Percentiles rank a stretch among this genome's conserved stretches.
phyloP scores from a whole-genome alignment of 2,329 filamentous ascomycete genomes.

The Alternaria triticimaculans region DNA sequence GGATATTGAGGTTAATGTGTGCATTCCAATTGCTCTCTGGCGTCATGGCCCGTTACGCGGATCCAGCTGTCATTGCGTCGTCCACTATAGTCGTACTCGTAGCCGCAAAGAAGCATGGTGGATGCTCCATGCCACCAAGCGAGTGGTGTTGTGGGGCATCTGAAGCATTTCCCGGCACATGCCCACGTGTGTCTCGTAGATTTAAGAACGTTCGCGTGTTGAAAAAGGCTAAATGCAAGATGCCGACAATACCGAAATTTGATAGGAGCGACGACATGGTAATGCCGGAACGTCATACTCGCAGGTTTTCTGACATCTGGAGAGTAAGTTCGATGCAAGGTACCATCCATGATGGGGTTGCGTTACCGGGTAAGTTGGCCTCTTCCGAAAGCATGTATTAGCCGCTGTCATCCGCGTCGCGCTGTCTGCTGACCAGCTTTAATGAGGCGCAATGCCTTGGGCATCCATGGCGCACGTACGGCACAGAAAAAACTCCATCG shows the following conservation, averaged over 20 bases:
- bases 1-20: background rate
- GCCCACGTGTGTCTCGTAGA: constrained; percentile 16
- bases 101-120: background rate
- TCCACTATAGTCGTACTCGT: background rate
- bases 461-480: background rate
- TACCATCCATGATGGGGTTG: constrained; percentile 1
- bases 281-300: background rate
- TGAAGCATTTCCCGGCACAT: background rate
- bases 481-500: background rate
- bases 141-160: constrained; percentile 31
- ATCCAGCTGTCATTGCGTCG: background rate
- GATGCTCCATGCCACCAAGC: constrained; percentile 4
- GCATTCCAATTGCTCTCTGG: background rate
- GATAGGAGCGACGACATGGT: background rate
- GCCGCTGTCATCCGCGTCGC: background rate
- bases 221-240: constrained; percentile 21
- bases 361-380: constrained; percentile 8
- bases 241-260: constrained; percentile 1
- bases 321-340: constrained; percentile 4
- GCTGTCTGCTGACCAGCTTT: background rate
- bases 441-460: background rate
- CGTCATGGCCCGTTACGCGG: background rate
- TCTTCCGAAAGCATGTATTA: background rate
- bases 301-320: background rate
- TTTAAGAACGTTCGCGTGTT: constrained; percentile 1